phyloP scores from a whole-genome alignment of 2,329 filamentous ascomycete genomes.

The Cladosporium sp. region DNA sequence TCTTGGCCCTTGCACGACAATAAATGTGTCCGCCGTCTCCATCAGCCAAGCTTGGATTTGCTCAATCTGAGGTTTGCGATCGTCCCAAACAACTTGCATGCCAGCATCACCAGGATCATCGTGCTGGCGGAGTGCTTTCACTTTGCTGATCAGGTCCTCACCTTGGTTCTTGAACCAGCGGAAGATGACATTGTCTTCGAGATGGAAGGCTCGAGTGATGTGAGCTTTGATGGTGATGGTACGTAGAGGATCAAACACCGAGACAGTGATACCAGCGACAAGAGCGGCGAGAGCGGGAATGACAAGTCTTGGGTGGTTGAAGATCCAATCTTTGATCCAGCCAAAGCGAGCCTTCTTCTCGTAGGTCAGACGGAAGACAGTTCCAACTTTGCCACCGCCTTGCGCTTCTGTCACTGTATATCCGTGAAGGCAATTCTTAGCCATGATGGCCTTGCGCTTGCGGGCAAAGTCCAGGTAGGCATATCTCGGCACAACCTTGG shows the following conservation, averaged over 20 bases:
- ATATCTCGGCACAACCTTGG: conserved; percentile 79
- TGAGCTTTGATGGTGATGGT: conserved; percentile 90
- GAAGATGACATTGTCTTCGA: conserved; percentile 72
- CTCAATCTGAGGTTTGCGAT: conserved; percentile 78
- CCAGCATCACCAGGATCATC: conserved; percentile 63
- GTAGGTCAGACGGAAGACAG: conserved; percentile 78
- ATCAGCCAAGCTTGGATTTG: conserved; percentile 83
- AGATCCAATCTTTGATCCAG: conserved; percentile 84
- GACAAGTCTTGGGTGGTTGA: conserved; percentile 82
- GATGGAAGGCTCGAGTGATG: conserved; percentile 73
- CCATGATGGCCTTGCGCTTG: conserved; percentile 78
- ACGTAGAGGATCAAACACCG: conserved; percentile 90
- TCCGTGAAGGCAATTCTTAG: conserved; percentile 89
- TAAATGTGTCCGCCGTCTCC: conserved; percentile 87
- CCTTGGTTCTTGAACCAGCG: conserved; percentile 79
- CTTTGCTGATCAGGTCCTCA: conserved; percentile 59
- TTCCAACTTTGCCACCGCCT: conserved; percentile 75
- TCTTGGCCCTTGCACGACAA: conserved; percentile 87
- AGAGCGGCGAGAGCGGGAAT: conserved; percentile 81
- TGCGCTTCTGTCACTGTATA: conserved; percentile 67
- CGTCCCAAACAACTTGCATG: conserved; percentile 82
- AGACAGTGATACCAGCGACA: conserved; percentile 78
- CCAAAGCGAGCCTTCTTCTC: conserved; percentile 75
- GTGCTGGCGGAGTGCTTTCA: conserved; percentile 45
- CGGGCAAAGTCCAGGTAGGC: conserved; percentile 76